Evolutionary conservation across 108 stramenopile species (phyloP).

Genomic region (Aurantiochytrium sp.): DNA sequence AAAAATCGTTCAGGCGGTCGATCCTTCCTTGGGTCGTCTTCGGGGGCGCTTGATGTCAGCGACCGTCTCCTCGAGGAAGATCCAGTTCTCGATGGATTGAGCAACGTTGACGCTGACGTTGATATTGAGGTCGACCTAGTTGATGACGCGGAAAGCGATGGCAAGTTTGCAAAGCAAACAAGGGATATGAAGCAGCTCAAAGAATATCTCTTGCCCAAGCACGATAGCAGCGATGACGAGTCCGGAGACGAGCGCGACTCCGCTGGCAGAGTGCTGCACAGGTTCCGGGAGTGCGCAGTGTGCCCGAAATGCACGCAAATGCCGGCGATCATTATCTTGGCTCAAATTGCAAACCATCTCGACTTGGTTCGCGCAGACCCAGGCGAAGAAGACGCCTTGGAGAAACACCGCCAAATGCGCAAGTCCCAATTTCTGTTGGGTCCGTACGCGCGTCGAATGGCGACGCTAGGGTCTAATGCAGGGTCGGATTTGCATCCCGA

Average conservation of each 20-base stretch:
- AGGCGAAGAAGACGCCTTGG: background rate
- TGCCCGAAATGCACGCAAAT: background rate
- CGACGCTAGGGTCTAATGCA: too few relatives aligned
- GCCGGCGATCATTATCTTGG: background rate
- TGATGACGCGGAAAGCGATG: background rate
- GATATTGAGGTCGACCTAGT: background rate
- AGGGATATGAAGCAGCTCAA: too few relatives aligned
- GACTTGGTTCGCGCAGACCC: background rate
- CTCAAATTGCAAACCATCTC: background rate
- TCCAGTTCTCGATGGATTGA: too few relatives aligned
- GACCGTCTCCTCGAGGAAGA: too few relatives aligned
- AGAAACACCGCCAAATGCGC: background rate
- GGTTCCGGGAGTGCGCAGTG: background rate
- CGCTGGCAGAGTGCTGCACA: background rate
- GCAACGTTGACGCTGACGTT: too few relatives aligned
- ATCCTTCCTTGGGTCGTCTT: too few relatives aligned
- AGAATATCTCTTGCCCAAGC: background rate
- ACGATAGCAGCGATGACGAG: constrained; percentile 2
- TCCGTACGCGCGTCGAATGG: background rate
- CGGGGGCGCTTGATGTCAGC: too few relatives aligned
- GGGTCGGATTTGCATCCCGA: too few relatives aligned
- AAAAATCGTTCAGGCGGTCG: background rate
- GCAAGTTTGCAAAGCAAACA: background rate
- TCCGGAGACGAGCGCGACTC: background rate
- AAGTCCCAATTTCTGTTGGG: background rate